Base-by-base conservation (phyloP, 345 rosid species). In the Gossypium longicalyx region DNA sequence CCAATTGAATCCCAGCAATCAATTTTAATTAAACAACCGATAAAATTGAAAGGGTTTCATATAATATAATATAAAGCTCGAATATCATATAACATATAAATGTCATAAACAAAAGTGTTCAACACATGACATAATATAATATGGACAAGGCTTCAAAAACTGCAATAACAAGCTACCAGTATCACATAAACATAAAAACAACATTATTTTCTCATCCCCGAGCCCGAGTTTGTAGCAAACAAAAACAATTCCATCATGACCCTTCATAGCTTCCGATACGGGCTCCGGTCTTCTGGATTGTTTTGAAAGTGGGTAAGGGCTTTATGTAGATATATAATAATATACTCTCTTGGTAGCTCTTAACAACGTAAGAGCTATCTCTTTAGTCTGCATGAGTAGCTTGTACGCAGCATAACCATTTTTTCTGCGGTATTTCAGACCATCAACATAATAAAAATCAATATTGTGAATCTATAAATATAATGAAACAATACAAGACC, bases 361-460 rank as follows among this genome's bases (percentile, higher is more conserved):
- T 34, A 54, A 60, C 17, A 0, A 7, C 12, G 54, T 7, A 57
- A 12, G 53, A 71, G 74, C 64, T 12, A 6, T 27, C 59, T 69
- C 9, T 2, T 48, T 69, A 49, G 3, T 86, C 87, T 29, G 78
- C 82, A 16, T n/a, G 64, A 47, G 70, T 62, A 75, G 80, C 66
- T 70, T 77, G 71, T 64, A 84, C 72, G 72, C 89, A 86, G 82
- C 87, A 86, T 73, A 79, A 73, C 89, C 89, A 86, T 75, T 82
- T 82, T 76, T 76, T 86, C 87, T 84, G 89, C 78, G 38, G 56
- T 54, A 74, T 54, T 53, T 49, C 12, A 2, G 25, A 71, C 45
- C 53, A 69, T 78, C 66, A 74, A 56, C 62, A 52, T 4, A 12
- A 23, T 22, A 47, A 17, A 19, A 17, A 29, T 49, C 53, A 49